Base-by-base conservation (phyloP, 2,329 filamentous ascomycete genomes). In the Ustulina deusta region DNA sequence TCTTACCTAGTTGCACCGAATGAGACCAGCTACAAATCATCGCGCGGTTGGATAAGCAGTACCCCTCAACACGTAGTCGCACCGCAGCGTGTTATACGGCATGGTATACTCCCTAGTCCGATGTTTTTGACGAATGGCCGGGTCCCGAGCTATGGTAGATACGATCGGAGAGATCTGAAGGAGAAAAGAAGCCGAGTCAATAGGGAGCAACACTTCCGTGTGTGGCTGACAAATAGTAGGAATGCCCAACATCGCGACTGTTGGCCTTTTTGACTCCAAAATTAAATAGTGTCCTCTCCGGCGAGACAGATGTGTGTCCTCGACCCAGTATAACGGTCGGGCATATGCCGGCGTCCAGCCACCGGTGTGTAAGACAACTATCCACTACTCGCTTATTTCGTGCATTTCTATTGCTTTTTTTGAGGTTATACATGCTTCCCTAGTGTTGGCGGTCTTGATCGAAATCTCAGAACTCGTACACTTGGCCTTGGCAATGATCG, bases 261-360 rank as follows among this genome's bases (percentile, higher is more conserved):
- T 25, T 57, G 13, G 27, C 59, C 17, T 17, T 38, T 52, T 25
- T 44, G 13, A 25, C 13, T 32, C n/a, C n/a, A n/a, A n/a, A 3
- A 40, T 15, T 59, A 61, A 70, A 68, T 70, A 57, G 48, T 13
- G 40, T 38, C 20, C 38, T 42, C 29, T 34, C n/a, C 44, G 20
- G 34, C 22, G 56, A 63, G 61, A 65, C 65, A 70, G 7, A 27
- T 34, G 20, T 49, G 22, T 52, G n/a, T 57, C 51, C 48, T 62
- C 36, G 49, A 38, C 13, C 40, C 29, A 27, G 27, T n/a, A 56
- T 38, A 57, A 61, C 61, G 57, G 65, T 52, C 57, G 56, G 40
- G 52, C 52, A 48, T 56, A 52, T 62, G 57, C 34, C 46, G 52
- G 32, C 29, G 42, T 20, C 29, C 6, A 22, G 34, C 55, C 38